Base-by-base conservation (phyloP, 345 rosid species). In the Kandelia obovata region DNA sequence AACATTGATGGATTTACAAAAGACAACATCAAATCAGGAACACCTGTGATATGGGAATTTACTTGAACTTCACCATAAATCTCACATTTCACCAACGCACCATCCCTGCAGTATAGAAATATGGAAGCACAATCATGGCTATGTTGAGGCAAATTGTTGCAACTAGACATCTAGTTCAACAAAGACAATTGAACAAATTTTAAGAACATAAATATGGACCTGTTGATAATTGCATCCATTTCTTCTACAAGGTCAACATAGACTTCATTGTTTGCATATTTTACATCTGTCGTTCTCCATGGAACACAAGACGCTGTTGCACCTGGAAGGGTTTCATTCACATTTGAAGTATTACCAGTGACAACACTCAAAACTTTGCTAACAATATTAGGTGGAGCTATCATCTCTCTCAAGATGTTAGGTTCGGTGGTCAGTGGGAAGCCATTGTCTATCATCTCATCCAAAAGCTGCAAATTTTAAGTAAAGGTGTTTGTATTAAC, bases 361-460 rank as follows among this genome's bases (percentile, higher is more conserved):
- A 95, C 97, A 68, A 90, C 98, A 78, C 98, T 95, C 82, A 89
- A 70, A 83, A 95, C 77, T 84, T 90, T 92, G 87, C 87, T 92
- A 61, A 90, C 97, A 35, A 95, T 78, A 78, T 84, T 90, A 5
- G 98, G 97, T 34, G 94, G 96, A 74, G 97, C 90, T 70, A 95
- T 95, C 98, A 95, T 92, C 86, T 92, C 98, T 58, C 90, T 88
- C 17, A 95, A 77, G 71, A 92, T 89, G 74, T 87, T 92, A 28
- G 89, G 91, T 81, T 95, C 99, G 58, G 98, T 92, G 23, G 98
- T 90, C 69, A 95, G 92, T 35, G 99, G 99, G 83, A 87, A 92
- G 69, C 98, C 98, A 74, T 95, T 95, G 77, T 90, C 96, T 75
- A 95, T 92, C 99, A 95, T 95, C 90, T 95, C 98, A 76, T 95